Conservation (phyloP, 805 yeast genomes). For the Yarrowia sp. region DNA sequence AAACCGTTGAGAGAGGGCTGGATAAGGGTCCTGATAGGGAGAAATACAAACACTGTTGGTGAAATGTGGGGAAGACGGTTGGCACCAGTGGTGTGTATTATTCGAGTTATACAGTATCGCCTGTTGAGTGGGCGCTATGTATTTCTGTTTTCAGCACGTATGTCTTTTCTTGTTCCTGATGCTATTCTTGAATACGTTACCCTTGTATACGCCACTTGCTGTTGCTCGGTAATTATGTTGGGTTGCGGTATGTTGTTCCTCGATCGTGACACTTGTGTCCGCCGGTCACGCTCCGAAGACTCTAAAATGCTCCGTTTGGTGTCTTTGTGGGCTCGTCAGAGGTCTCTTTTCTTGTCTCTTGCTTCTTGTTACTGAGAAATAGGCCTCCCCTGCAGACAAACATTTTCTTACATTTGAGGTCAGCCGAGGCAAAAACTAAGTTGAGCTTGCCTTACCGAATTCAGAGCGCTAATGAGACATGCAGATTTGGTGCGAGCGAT, state of each 20-base stretch:
- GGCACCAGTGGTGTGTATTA: no score
- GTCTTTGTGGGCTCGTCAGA: background rate
- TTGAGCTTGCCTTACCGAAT: constrained; percentile 31
- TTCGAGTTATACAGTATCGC: no score
- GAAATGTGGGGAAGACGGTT: background rate
- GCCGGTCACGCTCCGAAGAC: background rate
- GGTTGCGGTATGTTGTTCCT: background rate
- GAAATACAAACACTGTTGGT: background rate
- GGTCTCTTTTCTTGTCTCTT: background rate
- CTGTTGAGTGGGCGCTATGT: no score
- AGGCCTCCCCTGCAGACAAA: background rate
- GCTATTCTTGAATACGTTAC: no score
- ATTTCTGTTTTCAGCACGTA: no score
- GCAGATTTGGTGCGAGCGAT: constrained; percentile 5
- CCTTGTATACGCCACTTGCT: no score
- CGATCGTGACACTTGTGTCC: background rate
- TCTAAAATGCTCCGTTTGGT: background rate
- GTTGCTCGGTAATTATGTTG: background rate
- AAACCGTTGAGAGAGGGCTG: constrained; percentile 30
- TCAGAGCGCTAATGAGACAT: constrained; percentile 18
- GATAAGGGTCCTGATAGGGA: constrained; percentile 1
- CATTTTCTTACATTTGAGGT: constrained; percentile 26
- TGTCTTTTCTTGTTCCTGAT: no score
- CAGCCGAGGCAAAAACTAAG: constrained; percentile 18
- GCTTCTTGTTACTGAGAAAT: no score